Percentiles rank a stretch among this genome's conserved stretches.
Evolutionary conservation across 1,139 yeast species (phyloP).

Genomic region (Blastobotrys illinoisensis): DNA sequence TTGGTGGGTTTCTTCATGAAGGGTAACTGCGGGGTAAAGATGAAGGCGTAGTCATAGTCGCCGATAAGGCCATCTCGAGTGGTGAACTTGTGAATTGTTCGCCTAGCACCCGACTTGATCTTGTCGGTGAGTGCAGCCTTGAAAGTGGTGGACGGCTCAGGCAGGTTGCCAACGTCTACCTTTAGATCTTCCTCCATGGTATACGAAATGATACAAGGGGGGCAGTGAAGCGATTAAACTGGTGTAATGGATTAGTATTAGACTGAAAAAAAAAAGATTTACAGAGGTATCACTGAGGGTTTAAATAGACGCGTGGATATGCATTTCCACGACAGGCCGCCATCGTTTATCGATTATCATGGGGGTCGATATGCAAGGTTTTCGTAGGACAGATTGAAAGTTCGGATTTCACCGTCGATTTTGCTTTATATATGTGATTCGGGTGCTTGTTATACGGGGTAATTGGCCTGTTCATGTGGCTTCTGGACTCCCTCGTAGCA

Average conservation of each 20-base stretch:
- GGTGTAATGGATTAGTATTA: too few species aligned
- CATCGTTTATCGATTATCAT: not conserved
- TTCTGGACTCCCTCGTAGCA: not conserved
- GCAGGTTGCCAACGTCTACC: not conserved
- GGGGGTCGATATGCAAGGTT: not conserved
- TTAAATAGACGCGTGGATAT: not conserved
- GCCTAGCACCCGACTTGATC: slow-evolving; percentile 1
- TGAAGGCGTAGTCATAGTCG: slow-evolving; percentile 71
- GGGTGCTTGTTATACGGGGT: not conserved
- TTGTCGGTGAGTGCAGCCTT: not conserved
- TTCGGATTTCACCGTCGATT: not conserved
- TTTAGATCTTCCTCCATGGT: not conserved
- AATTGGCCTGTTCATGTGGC: not conserved
- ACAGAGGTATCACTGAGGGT: not conserved
- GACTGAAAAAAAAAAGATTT: not conserved
- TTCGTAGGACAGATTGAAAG: not conserved
- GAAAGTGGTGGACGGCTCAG: not conserved
- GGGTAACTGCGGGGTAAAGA: slow-evolving; percentile 74
- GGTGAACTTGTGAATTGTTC: slow-evolving; percentile 21
- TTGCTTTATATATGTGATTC: not conserved
- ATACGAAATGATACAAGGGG: not conserved
- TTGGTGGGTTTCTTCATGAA: slow-evolving; percentile 41
- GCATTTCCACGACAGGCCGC: not conserved
- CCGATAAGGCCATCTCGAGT: slow-evolving; percentile 77
- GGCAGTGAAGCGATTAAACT: not conserved